phyloP scores from a whole-genome alignment of 129 eudicot genomes.

The Arctium minus region DNA sequence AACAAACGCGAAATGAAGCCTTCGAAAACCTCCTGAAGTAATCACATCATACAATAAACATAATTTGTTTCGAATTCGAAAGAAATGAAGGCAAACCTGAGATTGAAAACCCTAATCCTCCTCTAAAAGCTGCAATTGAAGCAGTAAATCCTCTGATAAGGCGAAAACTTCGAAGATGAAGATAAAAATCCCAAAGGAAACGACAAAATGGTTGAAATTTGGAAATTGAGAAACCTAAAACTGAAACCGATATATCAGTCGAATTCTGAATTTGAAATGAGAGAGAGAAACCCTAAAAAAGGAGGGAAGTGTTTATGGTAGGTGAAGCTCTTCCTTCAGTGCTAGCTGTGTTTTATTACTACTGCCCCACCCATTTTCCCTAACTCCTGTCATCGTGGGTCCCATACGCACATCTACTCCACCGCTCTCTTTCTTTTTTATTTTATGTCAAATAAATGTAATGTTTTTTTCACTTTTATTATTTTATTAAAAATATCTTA shows the following conservation, averaged over 20 bases:
- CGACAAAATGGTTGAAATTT: slow-evolving; percentile 17
- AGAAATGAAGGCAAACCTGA: slow-evolving; percentile 26
- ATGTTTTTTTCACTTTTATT: not conserved
- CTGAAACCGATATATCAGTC: not conserved
- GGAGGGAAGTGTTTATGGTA: slow-evolving; percentile 35
- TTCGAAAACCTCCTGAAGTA: not conserved
- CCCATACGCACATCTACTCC: slow-evolving; percentile 40
- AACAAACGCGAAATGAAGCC: slow-evolving; percentile 4
- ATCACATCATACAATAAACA: not conserved
- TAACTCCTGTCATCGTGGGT: slow-evolving; percentile 21
- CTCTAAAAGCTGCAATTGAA: slow-evolving; percentile 19
- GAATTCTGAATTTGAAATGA: slow-evolving; percentile 17
- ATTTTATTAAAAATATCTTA: not conserved
- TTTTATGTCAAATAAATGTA: not conserved
- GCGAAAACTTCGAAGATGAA: slow-evolving; percentile 18
- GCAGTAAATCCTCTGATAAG: not conserved
- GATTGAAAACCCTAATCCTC: slow-evolving; percentile 9
- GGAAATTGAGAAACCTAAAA: slow-evolving; percentile 1
- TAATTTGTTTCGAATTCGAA: not conserved
- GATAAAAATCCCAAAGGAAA: not conserved
- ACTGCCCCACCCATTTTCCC: slow-evolving; percentile 6
- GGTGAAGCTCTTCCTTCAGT: slow-evolving; percentile 56
- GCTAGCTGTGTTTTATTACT: slow-evolving; percentile 60
- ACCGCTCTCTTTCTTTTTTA: slow-evolving; percentile 21
- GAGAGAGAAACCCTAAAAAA: slow-evolving; percentile 26